Evolutionary conservation across 192 early-diverging fungal genomes (phyloP).

Genomic region (Lunasporangiospora selenospora): DNA sequence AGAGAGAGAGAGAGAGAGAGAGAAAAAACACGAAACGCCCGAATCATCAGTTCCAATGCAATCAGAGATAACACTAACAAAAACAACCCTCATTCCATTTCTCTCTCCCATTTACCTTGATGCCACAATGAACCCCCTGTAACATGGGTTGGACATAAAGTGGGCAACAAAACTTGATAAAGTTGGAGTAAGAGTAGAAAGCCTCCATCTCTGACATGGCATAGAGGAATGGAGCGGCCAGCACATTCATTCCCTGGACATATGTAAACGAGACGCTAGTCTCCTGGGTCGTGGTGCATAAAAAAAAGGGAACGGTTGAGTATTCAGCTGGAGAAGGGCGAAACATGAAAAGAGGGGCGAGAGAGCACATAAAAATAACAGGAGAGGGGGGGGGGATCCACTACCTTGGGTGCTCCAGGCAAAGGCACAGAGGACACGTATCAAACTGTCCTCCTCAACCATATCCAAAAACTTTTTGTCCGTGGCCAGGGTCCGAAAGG

Average conservation of each 20-base stretch:
- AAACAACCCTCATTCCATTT: neutral
- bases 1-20: conserved; percentile 69
- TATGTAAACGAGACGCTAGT: conserved; percentile 70
- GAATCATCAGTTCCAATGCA: neutral
- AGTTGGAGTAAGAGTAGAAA: conserved; percentile 85
- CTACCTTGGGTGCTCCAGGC: conserved; percentile 85
- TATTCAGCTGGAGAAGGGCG: no score
- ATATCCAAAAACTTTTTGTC: conserved; percentile 75
- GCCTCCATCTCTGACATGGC: conserved; percentile 93
- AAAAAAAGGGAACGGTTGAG: no score
- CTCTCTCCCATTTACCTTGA: conserved; percentile 62
- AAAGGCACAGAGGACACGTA: conserved; percentile 86
- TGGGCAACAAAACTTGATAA: conserved; percentile 89
- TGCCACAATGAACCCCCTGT: conserved; percentile 89
- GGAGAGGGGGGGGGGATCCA: no score
- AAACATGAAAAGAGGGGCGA: no score
- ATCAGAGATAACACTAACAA: neutral
- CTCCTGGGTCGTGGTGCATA: conserved; percentile 32
- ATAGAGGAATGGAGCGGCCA: conserved; percentile 90
- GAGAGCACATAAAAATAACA: no score
- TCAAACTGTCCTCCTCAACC: conserved; percentile 76
- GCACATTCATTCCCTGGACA: conserved; percentile 96
- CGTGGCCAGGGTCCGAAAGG: conserved; percentile 83
- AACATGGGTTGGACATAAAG: conserved; percentile 92
- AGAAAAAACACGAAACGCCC: neutral